Evolutionary conservation across 352 stramenopile species (phyloP).

Genomic region (Nothophytophthora sp.): DNA sequence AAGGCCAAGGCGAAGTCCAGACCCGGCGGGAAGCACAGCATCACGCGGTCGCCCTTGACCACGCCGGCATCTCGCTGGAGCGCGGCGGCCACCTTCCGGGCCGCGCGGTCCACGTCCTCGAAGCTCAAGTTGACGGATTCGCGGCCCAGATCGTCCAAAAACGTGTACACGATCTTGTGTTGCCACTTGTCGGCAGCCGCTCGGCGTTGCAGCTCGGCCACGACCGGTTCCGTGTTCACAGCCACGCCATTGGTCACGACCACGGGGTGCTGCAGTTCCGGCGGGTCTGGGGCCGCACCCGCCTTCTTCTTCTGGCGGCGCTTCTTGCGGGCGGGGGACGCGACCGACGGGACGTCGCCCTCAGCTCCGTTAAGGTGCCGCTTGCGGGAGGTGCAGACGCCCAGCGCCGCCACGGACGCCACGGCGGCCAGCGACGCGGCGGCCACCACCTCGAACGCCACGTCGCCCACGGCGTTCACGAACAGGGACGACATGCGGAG

Average conservation of each 20-base stretch:
- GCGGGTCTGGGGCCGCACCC: not conserved
- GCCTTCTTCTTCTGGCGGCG: conserved; percentile 21
- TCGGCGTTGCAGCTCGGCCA: conserved; percentile 54
- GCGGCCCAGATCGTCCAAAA: conserved; percentile 70
- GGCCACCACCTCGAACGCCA: conserved; percentile 49
- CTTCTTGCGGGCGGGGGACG: conserved; percentile 32
- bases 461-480: conserved; percentile 36
- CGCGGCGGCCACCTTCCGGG: conserved; percentile 59
- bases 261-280: conserved; percentile 11
- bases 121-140: conserved; percentile 74
- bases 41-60: conserved; percentile 67
- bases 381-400: conserved; percentile 29
- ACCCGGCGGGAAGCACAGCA: conserved; percentile 76
- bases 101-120: conserved; percentile 61
- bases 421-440: conserved; percentile 46
- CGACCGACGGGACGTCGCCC: no score
- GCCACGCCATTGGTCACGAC: conserved; percentile 35
- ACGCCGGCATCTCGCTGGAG: conserved; percentile 53
- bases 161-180: conserved; percentile 81
- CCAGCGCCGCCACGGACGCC: conserved; percentile 36
- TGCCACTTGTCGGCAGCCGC: conserved; percentile 39
- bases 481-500: conserved; percentile 35
- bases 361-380: conserved; percentile 16
- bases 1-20: conserved; percentile 80
- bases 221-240: conserved; percentile 35